Evolutionary conservation across 331 rosid species (phyloP).

Genomic region (Phaseolus coccineus): DNA sequence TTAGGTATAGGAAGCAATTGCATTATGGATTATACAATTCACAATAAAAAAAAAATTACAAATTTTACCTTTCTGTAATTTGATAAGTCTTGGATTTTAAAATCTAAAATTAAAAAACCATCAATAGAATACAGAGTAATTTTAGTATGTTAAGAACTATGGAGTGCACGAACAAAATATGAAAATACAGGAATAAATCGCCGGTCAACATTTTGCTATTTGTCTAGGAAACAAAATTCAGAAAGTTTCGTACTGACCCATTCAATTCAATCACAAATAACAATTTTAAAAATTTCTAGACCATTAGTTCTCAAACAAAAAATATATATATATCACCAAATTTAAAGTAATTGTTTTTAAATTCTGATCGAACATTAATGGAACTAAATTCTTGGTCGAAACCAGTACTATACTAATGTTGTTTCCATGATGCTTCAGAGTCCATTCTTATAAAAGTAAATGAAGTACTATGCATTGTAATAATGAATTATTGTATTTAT

Average conservation of each 20-base stretch:
- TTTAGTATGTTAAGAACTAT: too few relatives aligned
- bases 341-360: neutral
- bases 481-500: neutral
- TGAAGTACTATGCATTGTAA: neutral
- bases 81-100: too few relatives aligned
- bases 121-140: too few relatives aligned
- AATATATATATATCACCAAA: constrained; percentile 1
- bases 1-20: too few relatives aligned
- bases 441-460: constrained; percentile 10
- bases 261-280: neutral
- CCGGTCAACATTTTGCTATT: neutral
- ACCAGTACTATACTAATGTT: neutral
- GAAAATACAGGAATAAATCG: too few relatives aligned
- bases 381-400: constrained; percentile 9
- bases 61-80: too few relatives aligned
- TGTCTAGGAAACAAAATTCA: neutral
- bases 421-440: constrained; percentile 6
- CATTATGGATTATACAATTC: too few relatives aligned
- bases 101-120: too few relatives aligned
- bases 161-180: too few relatives aligned
- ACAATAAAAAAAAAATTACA: too few relatives aligned
- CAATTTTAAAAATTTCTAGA: neutral
- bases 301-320: neutral
- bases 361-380: constrained; percentile 1
- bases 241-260: neutral